Evolutionary conservation across 371 early-diverging fungal genomes (phyloP).

Genomic region (Mortierella sp.): DNA sequence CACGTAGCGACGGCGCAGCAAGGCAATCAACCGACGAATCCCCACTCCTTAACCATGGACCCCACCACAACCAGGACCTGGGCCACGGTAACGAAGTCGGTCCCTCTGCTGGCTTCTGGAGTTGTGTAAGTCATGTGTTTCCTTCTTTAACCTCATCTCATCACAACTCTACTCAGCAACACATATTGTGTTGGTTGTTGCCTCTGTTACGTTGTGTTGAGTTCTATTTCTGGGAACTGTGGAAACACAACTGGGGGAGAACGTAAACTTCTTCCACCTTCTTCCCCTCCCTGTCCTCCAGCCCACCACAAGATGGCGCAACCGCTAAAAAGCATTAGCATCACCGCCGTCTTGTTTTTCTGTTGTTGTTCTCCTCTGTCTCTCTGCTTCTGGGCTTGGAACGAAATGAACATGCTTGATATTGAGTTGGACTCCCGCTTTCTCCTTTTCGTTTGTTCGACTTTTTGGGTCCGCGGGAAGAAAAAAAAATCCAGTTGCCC

Average conservation of each 20-base stretch:
- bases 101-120: constrained; percentile 56
- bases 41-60: constrained; percentile 51
- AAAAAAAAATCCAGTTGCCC: constrained; percentile 4
- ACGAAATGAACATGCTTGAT: not conserved
- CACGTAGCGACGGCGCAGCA: not conserved
- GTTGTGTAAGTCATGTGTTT: constrained; percentile 46
- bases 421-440: not conserved
- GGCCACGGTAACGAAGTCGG: constrained; percentile 55
- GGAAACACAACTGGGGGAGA: not conserved
- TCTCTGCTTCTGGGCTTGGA: constrained; percentile 3
- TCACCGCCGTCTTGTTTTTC: not conserved
- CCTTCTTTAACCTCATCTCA: not conserved
- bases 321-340: not conserved
- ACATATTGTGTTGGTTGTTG: not conserved
- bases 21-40: constrained; percentile 45
- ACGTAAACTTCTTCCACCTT: not conserved
- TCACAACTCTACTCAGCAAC: not conserved
- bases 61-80: constrained; percentile 45
- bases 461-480: not conserved
- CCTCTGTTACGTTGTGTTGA: not conserved
- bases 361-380: not conserved
- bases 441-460: constrained; percentile 11
- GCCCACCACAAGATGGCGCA: not conserved
- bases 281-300: not conserved
- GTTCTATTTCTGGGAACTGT: not conserved